Base-by-base conservation (phyloP, 1,139 yeast genomes). In the Debaryomyces subglobosus region DNA sequence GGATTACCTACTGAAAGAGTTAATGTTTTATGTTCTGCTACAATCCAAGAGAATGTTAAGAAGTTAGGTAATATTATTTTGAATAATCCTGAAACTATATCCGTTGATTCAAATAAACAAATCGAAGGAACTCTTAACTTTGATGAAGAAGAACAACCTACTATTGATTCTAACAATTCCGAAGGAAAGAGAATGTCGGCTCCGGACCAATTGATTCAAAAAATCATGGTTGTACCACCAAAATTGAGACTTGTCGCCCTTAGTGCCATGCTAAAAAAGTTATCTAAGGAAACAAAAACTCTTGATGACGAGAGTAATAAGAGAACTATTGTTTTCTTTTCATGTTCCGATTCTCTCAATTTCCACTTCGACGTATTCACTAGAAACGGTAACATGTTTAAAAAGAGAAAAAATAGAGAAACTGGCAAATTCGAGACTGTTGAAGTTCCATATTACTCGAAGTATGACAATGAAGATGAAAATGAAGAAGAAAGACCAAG, bases 301-400 rank as follows among this genome's bases (percentile, higher is more conserved):
- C 16, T 23, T 16, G 44, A 34, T 8, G 13, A 34, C 7, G 43
- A 21, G n/a, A 57, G 59, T 5, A 41, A 55, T 44, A 27, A 66
- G 54, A 81, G 90, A 59, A 83, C 94, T 1, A 86, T 94, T 63
- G 92, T 95, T 0, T 94, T 94, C 65, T 80, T 91, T 56, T 88
- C 97, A 7, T 94, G 99, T 69, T 85, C 98, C 0, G 98, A 94
- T 62, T 88, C 97, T 12, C 98, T 95, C 20, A 91, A 94, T 57
- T 94, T 88, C 71, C 97, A 94, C 68, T 90, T 84, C 65, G 81
- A 82, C 44, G 86, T 84, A 0, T 84, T 92, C 58, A 78, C 95
- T 3, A 67, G 84, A 50, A 72, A 72, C 10, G 87, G 87, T 10
- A 69, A 71, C 47, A 65, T 69, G 33, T 68, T 72, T 21, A 68